Evolutionary conservation across 257 asterid genomes (phyloP), one percentile per base, ranked within the genome.

Genomic region (Rauvolfia tetraphylla): DNA sequence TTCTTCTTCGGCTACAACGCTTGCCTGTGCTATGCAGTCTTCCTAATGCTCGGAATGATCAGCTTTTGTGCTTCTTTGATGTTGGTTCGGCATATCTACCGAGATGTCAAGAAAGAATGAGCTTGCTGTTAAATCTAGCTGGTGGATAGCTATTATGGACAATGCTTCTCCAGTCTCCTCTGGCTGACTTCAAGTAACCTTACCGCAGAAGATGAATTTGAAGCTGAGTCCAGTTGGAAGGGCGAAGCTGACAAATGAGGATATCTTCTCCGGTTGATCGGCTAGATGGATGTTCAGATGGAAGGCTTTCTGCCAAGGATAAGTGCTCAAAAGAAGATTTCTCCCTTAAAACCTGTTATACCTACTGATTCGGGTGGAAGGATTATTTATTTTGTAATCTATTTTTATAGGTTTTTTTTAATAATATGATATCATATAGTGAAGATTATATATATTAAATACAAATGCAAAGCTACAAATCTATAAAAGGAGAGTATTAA

Each of bases 41-140:
- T 93, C 95, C 83, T 93, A 53, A 75, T 89, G 86, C 93, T 93
- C 0, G 98, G 96, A 34, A 76, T 97, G 7, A 66, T 92, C 39
- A 79, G 98, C 80, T 88, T 91, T 74, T 86, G 71, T 49, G 87
- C 91, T 68, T 92, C 97, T 27, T 72, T 85, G 83, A 65, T 83
- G 76, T 92, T 93, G 61, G 87, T 90, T 54, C 87, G 84, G 44
- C 92, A 81, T 78, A 82, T 92, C 80, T 88, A 87, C 80, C 86
- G 72, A 61, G 88, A 89, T 79, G 87, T 83, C 82, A 94, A 94
- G 86, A 88, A 89, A 36, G 97, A 92, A 83, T 94, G 77, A 92
- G 72, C 71, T 63, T 82, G 34, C 54, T 34, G 27, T 33, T 4
- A 11, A 18, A 25, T 72, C 38, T 76, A 25, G 15, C 42, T 17